Conservation (phyloP, 768 basidiomycete species). For the Mycena rosella region DNA sequence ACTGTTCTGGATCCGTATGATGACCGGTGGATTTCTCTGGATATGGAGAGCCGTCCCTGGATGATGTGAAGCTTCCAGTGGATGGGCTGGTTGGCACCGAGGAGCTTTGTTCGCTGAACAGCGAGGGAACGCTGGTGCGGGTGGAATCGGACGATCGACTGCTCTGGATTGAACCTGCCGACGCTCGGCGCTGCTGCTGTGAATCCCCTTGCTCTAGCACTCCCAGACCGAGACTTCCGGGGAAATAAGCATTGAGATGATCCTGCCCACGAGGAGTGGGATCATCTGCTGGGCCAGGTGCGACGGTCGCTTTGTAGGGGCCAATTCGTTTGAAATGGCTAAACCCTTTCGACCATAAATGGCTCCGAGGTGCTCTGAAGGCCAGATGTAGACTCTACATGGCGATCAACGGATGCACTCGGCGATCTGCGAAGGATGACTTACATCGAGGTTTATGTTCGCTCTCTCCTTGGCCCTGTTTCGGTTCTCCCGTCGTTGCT, state of each 20-base stretch:
- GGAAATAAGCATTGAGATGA: not conserved
- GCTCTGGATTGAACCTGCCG: conserved; percentile 17
- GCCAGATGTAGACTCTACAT: conserved; percentile 12
- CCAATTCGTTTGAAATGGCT: conserved; percentile 14
- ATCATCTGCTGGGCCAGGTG: not conserved
- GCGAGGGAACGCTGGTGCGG: not conserved
- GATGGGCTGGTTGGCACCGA: conserved; percentile 24
- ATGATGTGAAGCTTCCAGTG: conserved; percentile 9
- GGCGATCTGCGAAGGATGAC: not conserved
- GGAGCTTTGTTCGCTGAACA: conserved; percentile 12
- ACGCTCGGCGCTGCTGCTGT: conserved; percentile 20
- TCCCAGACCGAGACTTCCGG: not conserved
- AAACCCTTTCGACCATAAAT: conserved; percentile 25
- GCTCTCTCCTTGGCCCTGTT: no score
- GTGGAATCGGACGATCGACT: conserved; percentile 13
- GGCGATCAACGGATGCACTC: not conserved
- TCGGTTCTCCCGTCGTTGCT: not conserved
- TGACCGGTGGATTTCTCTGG: conserved; percentile 7
- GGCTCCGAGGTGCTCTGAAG: conserved; percentile 6
- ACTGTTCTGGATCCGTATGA: not conserved
- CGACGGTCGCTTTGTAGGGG: no score
- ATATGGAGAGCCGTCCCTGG: conserved; percentile 17
- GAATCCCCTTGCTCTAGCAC: not conserved
- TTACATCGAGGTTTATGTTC: conserved; percentile 1
- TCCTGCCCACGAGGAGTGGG: conserved; percentile 5